phyloP scores from a whole-genome alignment of 257 asterid species.

The Nicotiana attenuata region DNA sequence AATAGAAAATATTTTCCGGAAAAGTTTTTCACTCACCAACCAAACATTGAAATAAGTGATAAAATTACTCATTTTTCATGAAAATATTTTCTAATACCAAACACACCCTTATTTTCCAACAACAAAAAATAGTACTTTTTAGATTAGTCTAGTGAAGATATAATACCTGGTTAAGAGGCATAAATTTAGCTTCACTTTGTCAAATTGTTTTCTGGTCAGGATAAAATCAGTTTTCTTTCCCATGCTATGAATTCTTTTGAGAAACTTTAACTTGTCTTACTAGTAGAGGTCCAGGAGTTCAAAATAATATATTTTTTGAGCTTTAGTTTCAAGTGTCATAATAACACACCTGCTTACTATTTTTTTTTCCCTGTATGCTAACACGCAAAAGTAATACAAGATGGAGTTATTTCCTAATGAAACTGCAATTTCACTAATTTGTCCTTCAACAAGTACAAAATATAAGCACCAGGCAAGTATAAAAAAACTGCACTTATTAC shows the following conservation, averaged over 20 bases:
- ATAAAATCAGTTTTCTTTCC: background rate
- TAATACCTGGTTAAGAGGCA: too few species aligned
- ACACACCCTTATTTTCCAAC: too few species aligned
- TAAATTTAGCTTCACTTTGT: too few species aligned
- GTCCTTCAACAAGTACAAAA: background rate
- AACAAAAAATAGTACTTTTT: too few species aligned
- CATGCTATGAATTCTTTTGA: too few species aligned
- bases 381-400: background rate
- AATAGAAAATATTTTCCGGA: too few species aligned
- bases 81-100: too few species aligned
- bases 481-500: conserved; percentile 2
- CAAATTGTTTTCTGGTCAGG: background rate
- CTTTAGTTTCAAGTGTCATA: background rate
- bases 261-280: background rate
- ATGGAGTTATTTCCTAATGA: background rate
- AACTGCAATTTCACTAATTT: background rate
- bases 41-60: too few species aligned
- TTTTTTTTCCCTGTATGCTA: background rate
- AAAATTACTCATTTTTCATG: too few species aligned
- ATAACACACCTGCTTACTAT: background rate
- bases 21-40: too few species aligned
- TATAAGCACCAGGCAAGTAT: background rate
- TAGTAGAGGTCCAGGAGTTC: background rate
- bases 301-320: background rate
- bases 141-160: too few species aligned